Evolutionary conservation across 2,329 filamentous ascomycete genomes (phyloP).

Genomic region (Teratosphaeria zuluensis): DNA sequence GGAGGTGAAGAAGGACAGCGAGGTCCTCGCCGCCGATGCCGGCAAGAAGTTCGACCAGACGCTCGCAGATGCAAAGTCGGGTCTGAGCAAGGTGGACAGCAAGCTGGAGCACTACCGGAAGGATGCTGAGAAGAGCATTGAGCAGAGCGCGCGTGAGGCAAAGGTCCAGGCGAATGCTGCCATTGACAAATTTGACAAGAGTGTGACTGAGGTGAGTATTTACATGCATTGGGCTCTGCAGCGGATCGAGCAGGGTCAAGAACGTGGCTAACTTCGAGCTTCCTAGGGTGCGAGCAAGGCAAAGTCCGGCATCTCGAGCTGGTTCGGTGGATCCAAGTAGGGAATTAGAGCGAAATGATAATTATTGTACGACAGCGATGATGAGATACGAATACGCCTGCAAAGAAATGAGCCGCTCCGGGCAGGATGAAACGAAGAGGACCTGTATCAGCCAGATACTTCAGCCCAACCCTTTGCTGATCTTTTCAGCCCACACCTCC

Average conservation of each 20-base stretch:
- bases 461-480: too few relatives aligned
- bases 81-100: slow-evolving; percentile 12
- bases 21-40: slow-evolving; percentile 37
- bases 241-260: too few relatives aligned
- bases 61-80: slow-evolving; percentile 8
- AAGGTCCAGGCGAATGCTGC: slow-evolving; percentile 40
- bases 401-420: background rate
- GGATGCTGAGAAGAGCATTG: slow-evolving; percentile 51
- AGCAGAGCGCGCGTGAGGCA: slow-evolving; percentile 56
- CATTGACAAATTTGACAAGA: slow-evolving; percentile 72
- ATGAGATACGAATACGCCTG: background rate
- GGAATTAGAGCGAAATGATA: background rate
- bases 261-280: background rate
- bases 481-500: too few relatives aligned
- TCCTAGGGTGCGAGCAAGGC: background rate
- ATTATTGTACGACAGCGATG: background rate
- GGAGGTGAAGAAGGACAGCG: slow-evolving; percentile 24
- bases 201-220: slow-evolving; percentile 42
- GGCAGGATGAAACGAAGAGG: background rate
- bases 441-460: too few relatives aligned
- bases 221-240: background rate
- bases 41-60: slow-evolving; percentile 44
- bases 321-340: slow-evolving; percentile 1
- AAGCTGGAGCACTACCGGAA: slow-evolving; percentile 11
- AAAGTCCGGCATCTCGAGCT: background rate